Base-by-base conservation (phyloP, 192 early-diverging fungal genomes). In the Backusella mclennaniae region DNA sequence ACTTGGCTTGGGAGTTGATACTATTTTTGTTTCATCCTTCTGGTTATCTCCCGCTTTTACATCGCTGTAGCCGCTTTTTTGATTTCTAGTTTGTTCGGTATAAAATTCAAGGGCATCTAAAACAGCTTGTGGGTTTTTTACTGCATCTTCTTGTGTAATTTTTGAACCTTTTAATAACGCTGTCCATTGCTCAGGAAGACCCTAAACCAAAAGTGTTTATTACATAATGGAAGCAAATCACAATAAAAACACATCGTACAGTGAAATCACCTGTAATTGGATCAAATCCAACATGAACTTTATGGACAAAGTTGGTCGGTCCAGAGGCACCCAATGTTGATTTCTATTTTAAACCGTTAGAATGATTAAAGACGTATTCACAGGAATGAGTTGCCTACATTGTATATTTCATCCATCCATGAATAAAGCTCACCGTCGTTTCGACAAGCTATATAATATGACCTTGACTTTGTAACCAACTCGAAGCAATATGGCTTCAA, bases 321-420 rank as follows among this genome's bases (percentile, higher is more conserved):
- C 85, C 89, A 8, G 93, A 94, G 44, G 92, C 93, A 23, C 94
- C 93, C 66, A 93, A 79, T 17, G 93, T 91, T 19, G 93, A 93
- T 33, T 90, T 86, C 87, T 82, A 53, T 41, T 36, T 29, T 35
- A 26, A 36, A 39, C 1, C 5, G 15, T 46, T 26, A 69, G 29
- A 5, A 26, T 26, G 26, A 26, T 42, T 46, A 69, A 11, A 39
- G 3, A 39, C 11, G 15, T 21, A 67, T 72, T 23, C 26, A 29
- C 1, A 26, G 1, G 11, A 63, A 63, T 63, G 26, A 4, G 17
- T 53, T 63, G 8, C 23, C 66, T 83, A 94, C 93, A 78, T 92
- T 92, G 84, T 98, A 98, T 84, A 99, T 95, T 78, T 95, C 93
- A 77, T 98, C 97, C 89, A 98, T 95, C 98, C 98, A 99, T 35